phyloP scores from a whole-genome alignment of 495 filamentous ascomycete genomes.

The Geoglossum glabrum region DNA sequence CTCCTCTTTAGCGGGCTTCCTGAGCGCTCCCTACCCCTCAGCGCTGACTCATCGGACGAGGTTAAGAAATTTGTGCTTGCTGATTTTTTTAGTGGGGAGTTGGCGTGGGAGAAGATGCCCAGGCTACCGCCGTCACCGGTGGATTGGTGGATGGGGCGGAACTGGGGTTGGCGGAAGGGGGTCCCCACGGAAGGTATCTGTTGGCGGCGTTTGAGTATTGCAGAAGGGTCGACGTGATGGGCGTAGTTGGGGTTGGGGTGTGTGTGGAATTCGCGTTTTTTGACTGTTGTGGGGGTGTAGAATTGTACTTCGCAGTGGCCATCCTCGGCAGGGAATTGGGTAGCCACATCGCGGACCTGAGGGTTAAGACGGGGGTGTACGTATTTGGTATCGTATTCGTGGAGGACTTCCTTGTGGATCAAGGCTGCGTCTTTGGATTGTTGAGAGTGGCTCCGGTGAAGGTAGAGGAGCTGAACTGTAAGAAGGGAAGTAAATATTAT shows the following conservation, averaged over 20 bases:
- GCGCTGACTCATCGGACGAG: neutral
- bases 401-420: constrained; percentile 76
- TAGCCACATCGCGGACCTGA: constrained; percentile 64
- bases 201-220: constrained; percentile 20
- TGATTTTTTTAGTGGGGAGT: constrained; percentile 58
- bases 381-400: constrained; percentile 90
- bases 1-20: constrained; percentile 1
- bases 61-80: neutral
- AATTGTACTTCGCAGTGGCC: constrained; percentile 28
- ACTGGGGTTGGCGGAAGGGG: constrained; percentile 31
- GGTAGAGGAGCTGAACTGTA: constrained; percentile 52
- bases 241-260: constrained; percentile 78
- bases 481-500: constrained; percentile 50
- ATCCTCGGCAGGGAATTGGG: constrained; percentile 35
- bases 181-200: constrained; percentile 30
- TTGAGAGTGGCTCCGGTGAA: constrained; percentile 53
- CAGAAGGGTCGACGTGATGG: constrained; percentile 46
- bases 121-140: constrained; percentile 57
- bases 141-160: constrained; percentile 13
- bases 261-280: constrained; percentile 65
- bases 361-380: constrained; percentile 77
- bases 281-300: constrained; percentile 57
- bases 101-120: constrained; percentile 60
- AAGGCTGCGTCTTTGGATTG: constrained; percentile 68
- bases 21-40: neutral